Evolutionary conservation across 2,329 filamentous ascomycete species (phyloP).

Genomic region (Colletotrichum filicis): DNA sequence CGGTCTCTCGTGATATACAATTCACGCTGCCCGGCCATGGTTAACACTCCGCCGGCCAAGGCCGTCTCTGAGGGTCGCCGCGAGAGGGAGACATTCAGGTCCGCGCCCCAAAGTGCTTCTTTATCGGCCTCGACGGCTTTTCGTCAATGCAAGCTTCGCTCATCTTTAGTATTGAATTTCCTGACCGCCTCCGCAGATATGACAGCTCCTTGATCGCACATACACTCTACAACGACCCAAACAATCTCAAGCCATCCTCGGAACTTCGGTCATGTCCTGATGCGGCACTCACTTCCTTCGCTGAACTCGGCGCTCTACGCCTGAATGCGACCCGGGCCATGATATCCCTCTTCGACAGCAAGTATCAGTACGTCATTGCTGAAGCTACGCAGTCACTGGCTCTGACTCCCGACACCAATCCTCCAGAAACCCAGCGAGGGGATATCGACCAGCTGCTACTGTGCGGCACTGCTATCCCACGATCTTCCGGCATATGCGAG

Average conservation of each 20-base stretch:
- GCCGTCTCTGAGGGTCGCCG: slow-evolving; percentile 38
- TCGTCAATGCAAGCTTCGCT: neutral
- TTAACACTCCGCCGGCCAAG: neutral
- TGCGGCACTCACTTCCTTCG: slow-evolving; percentile 57
- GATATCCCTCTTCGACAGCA: slow-evolving; percentile 63
- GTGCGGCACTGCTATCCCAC: slow-evolving; percentile 43
- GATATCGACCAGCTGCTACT: slow-evolving; percentile 36
- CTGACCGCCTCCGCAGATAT: slow-evolving; percentile 25
- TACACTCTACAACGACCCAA: slow-evolving; percentile 37
- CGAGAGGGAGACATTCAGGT: slow-evolving; percentile 45
- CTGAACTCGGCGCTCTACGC: slow-evolving; percentile 58
- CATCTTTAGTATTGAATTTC: neutral
- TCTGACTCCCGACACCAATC: slow-evolving; percentile 44
- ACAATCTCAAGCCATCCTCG: slow-evolving; percentile 35
- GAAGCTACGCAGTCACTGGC: slow-evolving; percentile 58
- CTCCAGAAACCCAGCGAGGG: neutral
- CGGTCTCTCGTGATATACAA: neutral
- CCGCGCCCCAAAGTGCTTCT: neutral
- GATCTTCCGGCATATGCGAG: slow-evolving; percentile 43
- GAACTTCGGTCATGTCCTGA: slow-evolving; percentile 45
- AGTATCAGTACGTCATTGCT: slow-evolving; percentile 60
- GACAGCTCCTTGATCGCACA: slow-evolving; percentile 18
- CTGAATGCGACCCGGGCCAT: slow-evolving; percentile 52
- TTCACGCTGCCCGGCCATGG: neutral
- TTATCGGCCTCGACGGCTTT: neutral